phyloP scores from a whole-genome alignment of 768 basidiomycete genomes.

The Mycena rebaudengoi region DNA sequence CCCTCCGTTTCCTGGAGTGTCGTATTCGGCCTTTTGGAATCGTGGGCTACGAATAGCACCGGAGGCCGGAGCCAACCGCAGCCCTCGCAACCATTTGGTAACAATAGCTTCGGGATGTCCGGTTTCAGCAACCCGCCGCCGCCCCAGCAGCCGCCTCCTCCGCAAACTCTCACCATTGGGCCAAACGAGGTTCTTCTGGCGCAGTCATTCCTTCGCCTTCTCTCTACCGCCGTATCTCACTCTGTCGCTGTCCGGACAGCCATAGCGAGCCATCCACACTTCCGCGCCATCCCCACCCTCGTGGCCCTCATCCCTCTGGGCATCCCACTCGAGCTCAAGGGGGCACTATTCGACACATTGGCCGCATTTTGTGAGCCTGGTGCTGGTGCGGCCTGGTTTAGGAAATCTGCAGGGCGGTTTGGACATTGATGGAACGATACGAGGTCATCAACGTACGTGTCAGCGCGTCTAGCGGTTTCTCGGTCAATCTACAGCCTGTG shows the following conservation, averaged over 20 bases:
- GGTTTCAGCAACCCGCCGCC: conserved; percentile 45
- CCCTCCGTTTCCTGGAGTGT: conserved; percentile 80
- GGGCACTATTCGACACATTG: conserved; percentile 81
- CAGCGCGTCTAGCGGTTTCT: conserved; percentile 46
- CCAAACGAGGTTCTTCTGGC: conserved; percentile 82
- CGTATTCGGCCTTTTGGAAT: conserved; percentile 79
- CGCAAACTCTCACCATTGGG: conserved; percentile 58
- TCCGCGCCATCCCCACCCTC: conserved; percentile 83
- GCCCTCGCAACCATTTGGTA: conserved; percentile 51
- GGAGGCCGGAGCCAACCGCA: conserved; percentile 54
- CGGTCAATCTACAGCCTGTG: conserved; percentile 58
- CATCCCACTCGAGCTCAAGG: conserved; percentile 92
- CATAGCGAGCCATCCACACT: conserved; percentile 77
- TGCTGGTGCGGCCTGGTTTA: conserved; percentile 73
- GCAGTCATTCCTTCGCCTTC: conserved; percentile 81
- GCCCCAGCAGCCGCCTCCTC: conserved; percentile 36
- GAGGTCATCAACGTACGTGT: conserved; percentile 84
- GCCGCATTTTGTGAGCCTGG: conserved; percentile 87
- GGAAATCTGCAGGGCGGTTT: conserved; percentile 84
- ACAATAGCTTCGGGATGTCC: conserved; percentile 25
- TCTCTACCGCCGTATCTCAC: conserved; percentile 76
- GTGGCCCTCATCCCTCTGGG: conserved; percentile 80
- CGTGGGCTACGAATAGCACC: conserved; percentile 60
- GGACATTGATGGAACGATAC: conserved; percentile 84
- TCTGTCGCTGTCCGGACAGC: conserved; percentile 84